phyloP scores from a whole-genome alignment of 345 rosid genomes.

The Turnera subulata region DNA sequence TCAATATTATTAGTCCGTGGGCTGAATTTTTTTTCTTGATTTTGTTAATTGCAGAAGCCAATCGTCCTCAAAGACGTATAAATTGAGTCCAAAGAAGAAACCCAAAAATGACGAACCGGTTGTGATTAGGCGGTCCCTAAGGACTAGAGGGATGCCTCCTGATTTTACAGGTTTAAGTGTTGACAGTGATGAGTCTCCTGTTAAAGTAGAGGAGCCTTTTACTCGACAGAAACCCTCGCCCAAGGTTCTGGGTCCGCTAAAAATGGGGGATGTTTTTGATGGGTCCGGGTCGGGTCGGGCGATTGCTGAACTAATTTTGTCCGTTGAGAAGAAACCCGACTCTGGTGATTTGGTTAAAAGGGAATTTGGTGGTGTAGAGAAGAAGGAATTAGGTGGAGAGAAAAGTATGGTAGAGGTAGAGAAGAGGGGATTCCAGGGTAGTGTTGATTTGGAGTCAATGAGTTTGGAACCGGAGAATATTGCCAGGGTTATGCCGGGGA shows the following conservation, averaged over 20 bases:
- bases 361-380: slow-evolving; percentile 3
- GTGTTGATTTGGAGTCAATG: slow-evolving; percentile 40
- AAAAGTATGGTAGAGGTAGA: slow-evolving; percentile 2
- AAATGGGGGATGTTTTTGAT: slow-evolving; percentile 42
- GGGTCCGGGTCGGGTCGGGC: slow-evolving; percentile 28
- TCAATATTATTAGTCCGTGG: neutral
- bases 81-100: slow-evolving; percentile 38
- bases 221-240: slow-evolving; percentile 15
- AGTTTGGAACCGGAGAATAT: slow-evolving; percentile 50
- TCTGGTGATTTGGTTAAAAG: slow-evolving; percentile 5
- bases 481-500: slow-evolving; percentile 60
- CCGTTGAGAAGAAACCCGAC: slow-evolving; percentile 16
- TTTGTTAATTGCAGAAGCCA: slow-evolving; percentile 23
- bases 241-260: slow-evolving; percentile 39
- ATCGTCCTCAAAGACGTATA: slow-evolving; percentile 34
- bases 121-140: slow-evolving; percentile 59
- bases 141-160: slow-evolving; percentile 64
- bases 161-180: slow-evolving; percentile 42
- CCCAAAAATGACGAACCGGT: slow-evolving; percentile 38
- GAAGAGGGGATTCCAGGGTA: slow-evolving; percentile 26
- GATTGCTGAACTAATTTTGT: slow-evolving; percentile 34
- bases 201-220: slow-evolving; percentile 1
- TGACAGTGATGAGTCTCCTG: slow-evolving; percentile 16
- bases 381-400: neutral
- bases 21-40: neutral